phyloP scores from a whole-genome alignment of 768 basidiomycete species.

The Trichaptum fuscoviolaceum region DNA sequence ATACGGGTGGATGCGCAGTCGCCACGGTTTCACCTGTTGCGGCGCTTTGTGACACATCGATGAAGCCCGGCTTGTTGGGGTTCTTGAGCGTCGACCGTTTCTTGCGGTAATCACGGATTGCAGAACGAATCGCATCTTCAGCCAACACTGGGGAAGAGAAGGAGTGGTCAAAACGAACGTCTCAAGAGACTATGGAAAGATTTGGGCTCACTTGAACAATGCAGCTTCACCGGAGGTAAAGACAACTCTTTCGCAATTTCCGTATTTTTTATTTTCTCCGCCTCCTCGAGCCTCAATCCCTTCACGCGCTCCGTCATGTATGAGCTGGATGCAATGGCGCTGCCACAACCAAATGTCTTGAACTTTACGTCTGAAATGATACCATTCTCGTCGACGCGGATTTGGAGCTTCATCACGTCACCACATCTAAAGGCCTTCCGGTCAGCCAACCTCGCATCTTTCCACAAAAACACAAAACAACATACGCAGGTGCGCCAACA shows the following conservation, averaged over 20 bases:
- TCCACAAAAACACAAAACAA: slow-evolving; percentile 16
- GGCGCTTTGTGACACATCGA: slow-evolving; percentile 61
- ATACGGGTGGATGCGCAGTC: slow-evolving; percentile 41
- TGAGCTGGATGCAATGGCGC: slow-evolving; percentile 94
- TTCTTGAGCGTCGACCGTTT: slow-evolving; percentile 60
- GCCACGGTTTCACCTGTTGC: slow-evolving; percentile 49
- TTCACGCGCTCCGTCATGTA: slow-evolving; percentile 99
- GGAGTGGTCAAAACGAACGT: slow-evolving; percentile 3
- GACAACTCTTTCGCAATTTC: slow-evolving; percentile 98
- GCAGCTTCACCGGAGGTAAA: slow-evolving; percentile 92
- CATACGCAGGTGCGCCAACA: slow-evolving; percentile 94
- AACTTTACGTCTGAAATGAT: slow-evolving; percentile 99
- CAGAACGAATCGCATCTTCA: slow-evolving; percentile 97
- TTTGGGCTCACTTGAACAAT: slow-evolving; percentile 68
- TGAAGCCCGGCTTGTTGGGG: slow-evolving; percentile 56
- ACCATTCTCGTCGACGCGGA: slow-evolving; percentile 90
- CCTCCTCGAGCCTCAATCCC: slow-evolving; percentile 89
- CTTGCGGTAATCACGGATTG: slow-evolving; percentile 90
- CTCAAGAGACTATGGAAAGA: slow-evolving; percentile 26
- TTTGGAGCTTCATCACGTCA: slow-evolving; percentile 99
- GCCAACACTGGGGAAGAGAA: slow-evolving; percentile 68
- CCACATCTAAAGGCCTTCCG: slow-evolving; percentile 59
- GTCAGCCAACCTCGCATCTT: slow-evolving; percentile 2
- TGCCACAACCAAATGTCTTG: slow-evolving; percentile 99
- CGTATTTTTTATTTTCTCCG: slow-evolving; percentile 96